A percentile compares a stretch with the other conserved stretches of the same genome.
These are phyloP conservation scores for Neurospora sp. DNA, from an alignment of 495 filamentous ascomycete species.

Conservation along the genomic window DNA sequence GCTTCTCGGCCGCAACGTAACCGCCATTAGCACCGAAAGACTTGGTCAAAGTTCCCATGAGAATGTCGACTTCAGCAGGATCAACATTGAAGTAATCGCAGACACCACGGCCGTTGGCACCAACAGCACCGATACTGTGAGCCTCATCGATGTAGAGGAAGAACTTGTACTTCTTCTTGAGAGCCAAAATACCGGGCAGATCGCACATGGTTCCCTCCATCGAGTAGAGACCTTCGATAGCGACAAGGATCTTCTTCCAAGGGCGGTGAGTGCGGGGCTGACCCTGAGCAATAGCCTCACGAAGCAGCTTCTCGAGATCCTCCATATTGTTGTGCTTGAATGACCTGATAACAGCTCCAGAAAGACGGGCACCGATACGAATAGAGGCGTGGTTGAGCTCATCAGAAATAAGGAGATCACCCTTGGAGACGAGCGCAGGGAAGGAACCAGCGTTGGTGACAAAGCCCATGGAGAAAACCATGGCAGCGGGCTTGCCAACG, in stretches of 20 bases:
- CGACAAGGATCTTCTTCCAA: conserved; percentile 97
- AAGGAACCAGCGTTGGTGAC: conserved; percentile 88
- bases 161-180: conserved; percentile 96
- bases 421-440: conserved; percentile 82
- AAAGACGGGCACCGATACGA: conserved; percentile 85
- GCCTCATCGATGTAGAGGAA: conserved; percentile 92
- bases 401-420: conserved; percentile 87
- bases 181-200: conserved; percentile 69
- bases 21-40: conserved; percentile 98
- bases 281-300: conserved; percentile 88
- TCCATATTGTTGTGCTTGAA: conserved; percentile 97
- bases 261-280: conserved; percentile 94
- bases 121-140: conserved; percentile 90
- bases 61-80: conserved; percentile 78
- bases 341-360: conserved; percentile 85
- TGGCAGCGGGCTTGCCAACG: conserved; percentile 84
- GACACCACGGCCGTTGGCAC: conserved; percentile 78
- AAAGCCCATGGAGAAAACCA: conserved; percentile 99
- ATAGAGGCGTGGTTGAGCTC: conserved; percentile 97
- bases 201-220: conserved; percentile 99
- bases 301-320: conserved; percentile 71
- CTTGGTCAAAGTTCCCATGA: conserved; percentile 98
- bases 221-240: conserved; percentile 93
- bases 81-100: conserved; percentile 96
- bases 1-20: conserved; percentile 84